phyloP scores from a whole-genome alignment of 164 flowering plant species.

The Saururus chinensis region DNA sequence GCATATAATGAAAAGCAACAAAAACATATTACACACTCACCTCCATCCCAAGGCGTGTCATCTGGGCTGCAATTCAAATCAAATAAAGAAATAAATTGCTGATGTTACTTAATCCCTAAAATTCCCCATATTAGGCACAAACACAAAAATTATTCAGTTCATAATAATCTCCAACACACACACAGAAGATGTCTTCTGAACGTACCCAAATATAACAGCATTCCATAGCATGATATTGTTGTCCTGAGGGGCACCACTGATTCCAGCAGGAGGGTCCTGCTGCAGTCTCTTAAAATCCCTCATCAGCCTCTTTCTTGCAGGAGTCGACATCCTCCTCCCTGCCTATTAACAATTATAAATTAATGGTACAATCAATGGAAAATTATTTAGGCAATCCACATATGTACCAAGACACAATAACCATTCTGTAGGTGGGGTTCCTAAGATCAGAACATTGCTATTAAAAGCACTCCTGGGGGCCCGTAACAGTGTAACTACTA shows the following conservation, averaged over 20 bases:
- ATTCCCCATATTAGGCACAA: neutral
- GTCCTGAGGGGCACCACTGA: slow-evolving; percentile 91
- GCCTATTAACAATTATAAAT: no score
- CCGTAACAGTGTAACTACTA: no score
- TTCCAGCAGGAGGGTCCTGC: slow-evolving; percentile 90
- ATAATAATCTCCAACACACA: no score
- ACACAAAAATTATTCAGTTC: no score
- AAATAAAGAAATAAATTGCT: slow-evolving; percentile 7
- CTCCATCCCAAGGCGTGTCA: slow-evolving; percentile 99
- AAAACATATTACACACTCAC: slow-evolving; percentile 27
- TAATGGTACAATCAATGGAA: no score
- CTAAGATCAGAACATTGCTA: no score
- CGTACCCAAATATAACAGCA: slow-evolving; percentile 87
- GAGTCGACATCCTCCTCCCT: slow-evolving; percentile 60
- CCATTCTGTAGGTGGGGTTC: no score
- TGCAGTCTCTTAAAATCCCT: slow-evolving; percentile 92
- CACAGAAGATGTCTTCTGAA: neutral
- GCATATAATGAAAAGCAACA: neutral
- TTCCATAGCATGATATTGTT: slow-evolving; percentile 91
- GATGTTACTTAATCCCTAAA: neutral
- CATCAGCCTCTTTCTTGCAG: slow-evolving; percentile 86
- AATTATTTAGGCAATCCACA: no score
- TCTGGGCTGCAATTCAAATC: slow-evolving; percentile 71
- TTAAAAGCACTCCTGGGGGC: no score
- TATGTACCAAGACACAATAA: no score